Evolutionary conservation across 2,329 filamentous ascomycete genomes (phyloP), one percentile per base, ranked within the genome.

Genomic region (Aspergillus sclerotialis): DNA sequence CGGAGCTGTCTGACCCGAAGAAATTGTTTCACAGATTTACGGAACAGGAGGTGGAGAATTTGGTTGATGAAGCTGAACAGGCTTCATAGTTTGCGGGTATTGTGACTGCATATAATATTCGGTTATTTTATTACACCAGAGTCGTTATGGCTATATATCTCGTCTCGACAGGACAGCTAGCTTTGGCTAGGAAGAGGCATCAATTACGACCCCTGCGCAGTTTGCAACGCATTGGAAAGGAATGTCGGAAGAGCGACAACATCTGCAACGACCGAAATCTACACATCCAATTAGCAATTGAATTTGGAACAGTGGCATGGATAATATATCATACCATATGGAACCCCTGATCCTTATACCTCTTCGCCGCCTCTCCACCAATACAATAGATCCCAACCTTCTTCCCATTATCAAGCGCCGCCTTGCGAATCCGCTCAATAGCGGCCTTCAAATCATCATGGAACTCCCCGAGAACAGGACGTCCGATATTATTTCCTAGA

Each of bases 21-120:
- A 80, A 80, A 54, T 58, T 80, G 19, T 80, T 80, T 65, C 77
- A 81, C 56, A 69, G 76, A 15, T 78, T 77, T 56, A 73, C 70
- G 5, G 70, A 73, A 48, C 62, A 68, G 28, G 70, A 80, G 40
- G 65, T 81, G 7, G 64, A 73, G 39, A 60, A 61, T 30, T 47
- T 70, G 30, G 73, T 80, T 50, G 67, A 77, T 32, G 64, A 74
- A 31, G 64, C 63, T 4, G 62, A 61, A 38, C 53, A 53, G 19
- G 15, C 29, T 28, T 14, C 24, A 18, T 34, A 18, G 26, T 13
- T 26, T 12, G 16, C 10, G 16, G 10, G 12, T 8, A 14, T n/a
- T n/a, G n/a, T n/a, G n/a, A n/a, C n/a, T n/a, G n/a, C n/a, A n/a
- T n/a, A 15, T 18, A 30, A 21, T 30, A 21, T 18, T 9, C 12